Base-by-base conservation (phyloP, 768 basidiomycete genomes). In the Infundibulicybe gibba region DNA sequence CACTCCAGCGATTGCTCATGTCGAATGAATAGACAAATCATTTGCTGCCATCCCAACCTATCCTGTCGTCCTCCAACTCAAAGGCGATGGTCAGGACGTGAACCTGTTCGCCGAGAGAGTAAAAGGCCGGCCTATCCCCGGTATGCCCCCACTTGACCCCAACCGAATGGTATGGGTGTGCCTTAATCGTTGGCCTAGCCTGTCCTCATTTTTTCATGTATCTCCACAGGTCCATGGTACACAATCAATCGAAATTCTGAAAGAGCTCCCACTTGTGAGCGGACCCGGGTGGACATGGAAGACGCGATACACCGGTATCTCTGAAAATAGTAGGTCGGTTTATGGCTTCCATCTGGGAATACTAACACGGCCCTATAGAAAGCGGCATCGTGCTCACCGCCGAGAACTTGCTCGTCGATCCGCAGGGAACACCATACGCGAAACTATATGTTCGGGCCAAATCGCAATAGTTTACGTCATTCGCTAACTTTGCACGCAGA, bases 11-110 rank as follows among this genome's bases (percentile, higher is more conserved):
- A 14, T 16, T 11, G 8, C 0, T 30, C 8, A 30, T 48, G 32
- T 48, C 21, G 42, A 34, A 6, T 19, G 13, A 33, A 12, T 49
- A 87, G 85, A 85, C 65, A 74, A 77, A 50, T 69, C 76, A 21
- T 94, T 87, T 64, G 71, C 84, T 13, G 79, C 90, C 2, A 72
- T 94, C 56, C 91, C 92, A 8, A 93, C 91, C 0, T 94, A 85
- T 63, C 90, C 91, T 2, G 88, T 90, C 13, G 87, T 89, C 0
- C 74, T 94, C 5, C 68, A 64, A 21, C 72, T 91, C 59, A 92
- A 90, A 66, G 84, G 86, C 10, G 70, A 75, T 32, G 77, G 71
- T 46, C 71, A 77, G 41, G 90, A 92, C 45, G 74, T 92, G 15
- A 81, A 82, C 49, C 61, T 83, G 49, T 94, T 94, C 63, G 68